Evolutionary conservation across 805 yeast species (phyloP).

Genomic region (Grigorovia yakushimaensis): DNA sequence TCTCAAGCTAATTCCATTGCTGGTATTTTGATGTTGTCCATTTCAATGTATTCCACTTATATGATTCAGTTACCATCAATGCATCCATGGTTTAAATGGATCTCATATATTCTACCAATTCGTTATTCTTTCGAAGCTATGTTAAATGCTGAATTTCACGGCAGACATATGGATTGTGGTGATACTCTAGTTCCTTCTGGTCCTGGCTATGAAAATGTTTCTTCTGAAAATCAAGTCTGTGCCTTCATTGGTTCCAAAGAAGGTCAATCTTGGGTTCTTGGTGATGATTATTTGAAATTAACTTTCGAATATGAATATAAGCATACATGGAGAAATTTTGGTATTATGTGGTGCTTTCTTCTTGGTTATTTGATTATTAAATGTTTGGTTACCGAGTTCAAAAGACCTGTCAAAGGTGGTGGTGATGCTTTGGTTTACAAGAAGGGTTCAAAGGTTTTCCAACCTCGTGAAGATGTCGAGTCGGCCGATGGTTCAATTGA

Average conservation of each 20-base stretch:
- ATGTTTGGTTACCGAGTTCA: constrained; percentile 18
- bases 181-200: constrained; percentile 45
- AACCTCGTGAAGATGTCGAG: constrained; percentile 12
- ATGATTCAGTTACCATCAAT: constrained; percentile 48
- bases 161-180: constrained; percentile 24
- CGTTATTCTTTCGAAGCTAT: constrained; percentile 50
- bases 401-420: constrained; percentile 20
- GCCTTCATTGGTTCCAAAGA: constrained; percentile 49
- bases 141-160: constrained; percentile 22
- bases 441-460: constrained; percentile 35
- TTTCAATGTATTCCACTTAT: constrained; percentile 50
- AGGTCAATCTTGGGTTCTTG: constrained; percentile 45
- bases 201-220: constrained; percentile 35
- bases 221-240: constrained; percentile 39
- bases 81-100: constrained; percentile 63
- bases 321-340: constrained; percentile 79
- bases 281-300: constrained; percentile 44
- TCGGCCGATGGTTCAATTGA: constrained; percentile 9
- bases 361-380: constrained; percentile 16
- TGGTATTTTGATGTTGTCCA: constrained; percentile 40
- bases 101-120: constrained; percentile 44
- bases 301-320: constrained; percentile 42
- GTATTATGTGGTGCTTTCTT: constrained; percentile 45
- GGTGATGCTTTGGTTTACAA: constrained; percentile 40
- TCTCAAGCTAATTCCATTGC: constrained; percentile 50